Evolutionary conservation across 1,284 basidiomycete species (phyloP), one percentile per base, ranked within the genome.

Genomic region (Cutaneotrichosporon sp.): DNA sequence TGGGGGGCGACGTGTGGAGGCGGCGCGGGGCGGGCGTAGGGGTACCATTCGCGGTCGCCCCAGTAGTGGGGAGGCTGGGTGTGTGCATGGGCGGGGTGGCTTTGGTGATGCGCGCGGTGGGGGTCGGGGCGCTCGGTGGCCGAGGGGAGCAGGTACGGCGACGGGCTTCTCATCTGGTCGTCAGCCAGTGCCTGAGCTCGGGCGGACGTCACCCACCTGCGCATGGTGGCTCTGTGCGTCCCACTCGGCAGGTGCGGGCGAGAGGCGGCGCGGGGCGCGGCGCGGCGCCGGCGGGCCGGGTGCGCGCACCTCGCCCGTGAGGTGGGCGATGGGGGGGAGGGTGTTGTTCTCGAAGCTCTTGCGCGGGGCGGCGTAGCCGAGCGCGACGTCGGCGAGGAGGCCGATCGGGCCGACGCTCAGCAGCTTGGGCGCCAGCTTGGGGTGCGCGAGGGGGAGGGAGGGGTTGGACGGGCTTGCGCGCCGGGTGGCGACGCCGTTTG

Each of bases 301-400:
- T n/a, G n/a, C 38, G n/a, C 38, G 38, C 38, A 42, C 38, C 38
- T 42, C 38, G 16, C 38, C 38, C 38, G 38, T 42, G 18, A 42
- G 38, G 18, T 42, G 38, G 18, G 38, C 16, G 3, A 42, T 42
- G 9, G 38, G 38, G 9, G 45, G 45, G 11, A 47, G 18, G 27
- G 18, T 45, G 43, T 18, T 29, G 6, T 25, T n/a, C 27, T 24
- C 47, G 14, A 20, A n/a, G 5, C 4, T 9, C 25, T 31, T 50
- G 51, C 51, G 31, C 11, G 51, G 51, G 31, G 47, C 47, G 6
- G 29, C 13, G n/a, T 43, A 45, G 18, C 51, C 58, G 6, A 59
- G 52, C 16, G 58, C 58, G 18, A 54, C 58, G 43, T 59, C 46
- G 13, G 53, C 58, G 31, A 59, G 58, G 24, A 59, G 33, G 46